phyloP scores from a whole-genome alignment of 2,329 filamentous ascomycete genomes.

The Cladorrhinum sp. region DNA sequence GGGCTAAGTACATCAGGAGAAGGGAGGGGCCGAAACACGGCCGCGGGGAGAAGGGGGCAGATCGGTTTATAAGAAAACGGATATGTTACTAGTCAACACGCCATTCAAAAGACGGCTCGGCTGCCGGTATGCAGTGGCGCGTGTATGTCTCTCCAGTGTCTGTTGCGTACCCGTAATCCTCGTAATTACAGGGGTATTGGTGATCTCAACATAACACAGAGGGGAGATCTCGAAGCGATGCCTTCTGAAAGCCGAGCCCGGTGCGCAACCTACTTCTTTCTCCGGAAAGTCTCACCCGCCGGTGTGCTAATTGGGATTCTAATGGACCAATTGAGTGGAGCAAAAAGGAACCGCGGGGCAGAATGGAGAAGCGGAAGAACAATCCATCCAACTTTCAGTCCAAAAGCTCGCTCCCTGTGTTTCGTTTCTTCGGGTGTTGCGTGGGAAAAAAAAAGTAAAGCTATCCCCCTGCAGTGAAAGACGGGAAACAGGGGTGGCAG shows the following conservation, averaged over 20 bases:
- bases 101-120: not conserved
- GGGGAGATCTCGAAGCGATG: slow-evolving; percentile 11
- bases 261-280: slow-evolving; percentile 27
- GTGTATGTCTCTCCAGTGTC: not conserved
- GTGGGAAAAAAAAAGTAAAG: slow-evolving; percentile 4
- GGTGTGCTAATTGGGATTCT: slow-evolving; percentile 19
- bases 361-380: slow-evolving; percentile 17
- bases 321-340: slow-evolving; percentile 12
- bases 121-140: not conserved
- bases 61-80: slow-evolving; percentile 15
- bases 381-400: not conserved
- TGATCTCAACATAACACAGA: slow-evolving; percentile 7
- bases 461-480: not conserved
- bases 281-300: slow-evolving; percentile 15
- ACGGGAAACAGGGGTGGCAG: not conserved
- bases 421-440: slow-evolving; percentile 8
- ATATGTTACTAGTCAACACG: slow-evolving; percentile 7
- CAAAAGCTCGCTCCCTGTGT: not conserved
- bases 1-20: slow-evolving; percentile 24
- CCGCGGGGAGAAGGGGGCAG: slow-evolving; percentile 11
- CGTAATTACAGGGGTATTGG: slow-evolving; percentile 4
- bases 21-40: slow-evolving; percentile 14
- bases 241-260: slow-evolving; percentile 23
- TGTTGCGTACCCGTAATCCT: not conserved
- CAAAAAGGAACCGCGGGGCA: slow-evolving; percentile 4